Percentiles rank a stretch among this genome's conserved stretches.
Evolutionary conservation across 345 rosid species (phyloP).

Genomic region (Syzygium grande): DNA sequence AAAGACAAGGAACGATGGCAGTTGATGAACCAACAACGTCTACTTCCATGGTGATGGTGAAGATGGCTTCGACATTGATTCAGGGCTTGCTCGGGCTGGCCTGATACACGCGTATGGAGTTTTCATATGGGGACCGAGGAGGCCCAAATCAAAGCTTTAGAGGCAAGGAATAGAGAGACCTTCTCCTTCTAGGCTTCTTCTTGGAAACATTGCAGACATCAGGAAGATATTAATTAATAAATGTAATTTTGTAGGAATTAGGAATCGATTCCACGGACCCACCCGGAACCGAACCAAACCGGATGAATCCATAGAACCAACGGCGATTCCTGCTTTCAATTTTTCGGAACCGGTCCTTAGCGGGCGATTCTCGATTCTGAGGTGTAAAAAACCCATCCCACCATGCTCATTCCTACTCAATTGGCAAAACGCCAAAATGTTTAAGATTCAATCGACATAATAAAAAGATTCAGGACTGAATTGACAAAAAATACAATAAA

Average conservation of each 20-base stretch:
- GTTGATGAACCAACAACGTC: no score
- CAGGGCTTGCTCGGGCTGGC: slow-evolving; percentile 9
- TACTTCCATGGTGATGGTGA: not conserved
- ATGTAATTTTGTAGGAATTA: no score
- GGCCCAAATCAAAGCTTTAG: slow-evolving; percentile 13
- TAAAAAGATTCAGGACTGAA: fast-evolving
- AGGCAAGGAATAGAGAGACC: slow-evolving; percentile 37
- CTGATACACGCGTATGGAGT: not conserved
- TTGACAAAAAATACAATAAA: no score
- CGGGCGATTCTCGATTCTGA: fast-evolving
- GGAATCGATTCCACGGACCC: no score
- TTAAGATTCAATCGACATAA: no score
- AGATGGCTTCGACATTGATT: slow-evolving; percentile 2
- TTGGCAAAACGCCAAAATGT: no score
- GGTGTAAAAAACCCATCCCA: no score
- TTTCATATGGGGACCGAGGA: slow-evolving; percentile 12
- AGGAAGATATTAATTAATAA: not conserved
- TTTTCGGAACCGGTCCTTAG: fast-evolving
- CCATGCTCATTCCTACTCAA: no score
- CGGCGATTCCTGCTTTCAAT: fast-evolving
- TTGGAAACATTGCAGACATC: slow-evolving; percentile 32
- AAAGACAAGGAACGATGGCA: no score
- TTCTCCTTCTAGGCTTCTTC: slow-evolving; percentile 19
- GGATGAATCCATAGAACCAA: no score
- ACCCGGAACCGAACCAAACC: no score